These are phyloP conservation scores for Kwoniella sp. DNA, from an alignment of 768 basidiomycete species.

Conservation along the genomic window DNA sequence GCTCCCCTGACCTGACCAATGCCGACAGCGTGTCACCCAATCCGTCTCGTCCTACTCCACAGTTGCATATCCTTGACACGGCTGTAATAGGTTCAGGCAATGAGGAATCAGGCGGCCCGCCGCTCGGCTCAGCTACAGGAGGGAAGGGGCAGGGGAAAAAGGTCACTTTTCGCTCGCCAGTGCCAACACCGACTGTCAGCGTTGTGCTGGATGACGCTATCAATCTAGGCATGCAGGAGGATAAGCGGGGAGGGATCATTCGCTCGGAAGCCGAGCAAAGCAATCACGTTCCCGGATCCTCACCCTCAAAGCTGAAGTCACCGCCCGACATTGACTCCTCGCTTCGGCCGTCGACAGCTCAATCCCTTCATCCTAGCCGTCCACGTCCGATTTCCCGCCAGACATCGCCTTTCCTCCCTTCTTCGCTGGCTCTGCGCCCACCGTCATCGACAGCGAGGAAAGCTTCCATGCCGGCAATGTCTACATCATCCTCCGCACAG, in stretches of 20 bases:
- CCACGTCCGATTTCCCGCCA: slow-evolving; percentile 15
- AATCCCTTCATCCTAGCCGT: slow-evolving; percentile 3
- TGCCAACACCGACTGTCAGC: slow-evolving; percentile 33
- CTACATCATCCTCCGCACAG: not conserved
- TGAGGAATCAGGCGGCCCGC: slow-evolving; percentile 7
- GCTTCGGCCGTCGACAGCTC: slow-evolving; percentile 6
- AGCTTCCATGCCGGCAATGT: slow-evolving; percentile 18
- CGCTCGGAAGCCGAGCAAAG: not conserved
- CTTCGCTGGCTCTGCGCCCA: slow-evolving; percentile 7
- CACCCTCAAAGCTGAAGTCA: slow-evolving; percentile 11
- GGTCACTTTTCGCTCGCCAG: slow-evolving; percentile 39
- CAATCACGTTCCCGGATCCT: not conserved
- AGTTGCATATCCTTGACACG: not conserved
- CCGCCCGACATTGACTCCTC: slow-evolving; percentile 1
- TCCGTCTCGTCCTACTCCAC: no score
- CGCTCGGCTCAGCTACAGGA: not conserved
- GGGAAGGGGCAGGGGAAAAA: slow-evolving; percentile 31
- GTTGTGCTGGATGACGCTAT: slow-evolving; percentile 22
- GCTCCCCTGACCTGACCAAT: no score
- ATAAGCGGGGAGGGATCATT: not conserved
- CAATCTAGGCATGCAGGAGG: not conserved
- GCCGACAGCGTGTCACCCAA: no score
- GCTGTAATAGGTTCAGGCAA: not conserved
- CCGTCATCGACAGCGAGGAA: slow-evolving; percentile 21
- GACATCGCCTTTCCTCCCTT: slow-evolving; percentile 15